Evolutionary conservation across 2,329 filamentous ascomycete genomes (phyloP).

Genomic region (Penicillium sp.): DNA sequence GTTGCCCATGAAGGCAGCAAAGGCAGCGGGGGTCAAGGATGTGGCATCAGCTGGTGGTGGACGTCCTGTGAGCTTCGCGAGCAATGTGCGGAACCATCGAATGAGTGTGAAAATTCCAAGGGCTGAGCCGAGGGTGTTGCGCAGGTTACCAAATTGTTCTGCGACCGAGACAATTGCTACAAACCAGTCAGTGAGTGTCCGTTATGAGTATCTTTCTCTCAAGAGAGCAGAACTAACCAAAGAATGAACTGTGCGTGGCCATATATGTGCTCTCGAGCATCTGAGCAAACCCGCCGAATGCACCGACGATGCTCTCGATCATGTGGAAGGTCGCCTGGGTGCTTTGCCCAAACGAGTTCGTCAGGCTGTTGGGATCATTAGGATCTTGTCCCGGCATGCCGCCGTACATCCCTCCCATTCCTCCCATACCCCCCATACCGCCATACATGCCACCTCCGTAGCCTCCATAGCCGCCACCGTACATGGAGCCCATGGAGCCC

Average conservation of each 20-base stretch:
- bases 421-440: slow-evolving; percentile 48
- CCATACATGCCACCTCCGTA: slow-evolving; percentile 33
- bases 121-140: slow-evolving; percentile 88
- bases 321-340: slow-evolving; percentile 97
- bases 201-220: not conserved
- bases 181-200: slow-evolving; percentile 15
- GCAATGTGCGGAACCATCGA: slow-evolving; percentile 86
- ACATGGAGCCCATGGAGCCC: slow-evolving; percentile 47
- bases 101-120: slow-evolving; percentile 94
- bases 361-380: slow-evolving; percentile 89
- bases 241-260: slow-evolving; percentile 98
- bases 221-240: slow-evolving; percentile 63
- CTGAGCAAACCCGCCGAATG: slow-evolving; percentile 96
- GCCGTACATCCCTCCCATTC: slow-evolving; percentile 49
- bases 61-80: slow-evolving; percentile 89
- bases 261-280: slow-evolving; percentile 99
- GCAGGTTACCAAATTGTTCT: slow-evolving; percentile 91
- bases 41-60: slow-evolving; percentile 84
- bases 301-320: slow-evolving; percentile 93
- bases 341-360: slow-evolving; percentile 91
- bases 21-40: slow-evolving; percentile 83
- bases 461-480: slow-evolving; percentile 32
- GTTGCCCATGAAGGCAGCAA: slow-evolving; percentile 82
- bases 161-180: slow-evolving; percentile 96
- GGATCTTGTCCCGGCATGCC: slow-evolving; percentile 60